phyloP scores from a whole-genome alignment of 2,329 filamentous ascomycete genomes.

The Aphanoascus verrucosus region DNA sequence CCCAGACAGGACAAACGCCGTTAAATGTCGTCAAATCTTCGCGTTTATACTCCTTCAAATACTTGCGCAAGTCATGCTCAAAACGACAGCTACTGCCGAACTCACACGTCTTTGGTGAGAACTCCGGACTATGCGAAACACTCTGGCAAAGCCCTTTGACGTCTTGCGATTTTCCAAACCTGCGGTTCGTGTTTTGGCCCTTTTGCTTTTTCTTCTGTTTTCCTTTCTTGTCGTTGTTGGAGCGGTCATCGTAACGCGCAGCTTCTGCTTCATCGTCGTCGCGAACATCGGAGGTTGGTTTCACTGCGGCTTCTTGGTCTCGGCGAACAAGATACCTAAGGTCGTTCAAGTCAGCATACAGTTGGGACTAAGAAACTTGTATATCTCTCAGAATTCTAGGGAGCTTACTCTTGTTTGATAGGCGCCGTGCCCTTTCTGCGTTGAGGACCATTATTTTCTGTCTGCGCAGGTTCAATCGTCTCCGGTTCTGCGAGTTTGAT shows the following conservation, averaged over 20 bases:
- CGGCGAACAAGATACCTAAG: conserved; percentile 1
- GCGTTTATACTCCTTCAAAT: conserved; percentile 70
- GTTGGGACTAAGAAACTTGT: not conserved
- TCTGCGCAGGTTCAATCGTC: conserved; percentile 19
- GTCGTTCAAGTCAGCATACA: not conserved
- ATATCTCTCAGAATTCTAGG: not conserved
- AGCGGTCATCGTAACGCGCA: conserved; percentile 37
- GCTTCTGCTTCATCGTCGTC: conserved; percentile 53
- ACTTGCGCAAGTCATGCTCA: conserved; percentile 74
- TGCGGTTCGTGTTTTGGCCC: conserved; percentile 74
- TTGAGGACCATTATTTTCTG: conserved; percentile 23
- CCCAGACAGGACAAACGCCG: conserved; percentile 72
- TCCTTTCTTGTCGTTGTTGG: conserved; percentile 25
- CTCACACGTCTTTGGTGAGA: conserved; percentile 63
- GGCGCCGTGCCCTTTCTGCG: conserved; percentile 51
- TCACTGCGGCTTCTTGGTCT: conserved; percentile 12
- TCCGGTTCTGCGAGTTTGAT: conserved; percentile 39
- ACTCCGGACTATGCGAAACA: conserved; percentile 61
- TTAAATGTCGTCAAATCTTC: conserved; percentile 66
- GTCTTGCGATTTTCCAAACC: conserved; percentile 71
- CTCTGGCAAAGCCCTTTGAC: conserved; percentile 67
- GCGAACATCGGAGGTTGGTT: conserved; percentile 15
- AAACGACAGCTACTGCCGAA: conserved; percentile 73
- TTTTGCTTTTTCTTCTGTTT: conserved; percentile 42
- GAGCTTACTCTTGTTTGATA: conserved; percentile 59